Evolutionary conservation across 2,329 filamentous ascomycete genomes (phyloP).

Genomic region (Colletotrichum musicola): DNA sequence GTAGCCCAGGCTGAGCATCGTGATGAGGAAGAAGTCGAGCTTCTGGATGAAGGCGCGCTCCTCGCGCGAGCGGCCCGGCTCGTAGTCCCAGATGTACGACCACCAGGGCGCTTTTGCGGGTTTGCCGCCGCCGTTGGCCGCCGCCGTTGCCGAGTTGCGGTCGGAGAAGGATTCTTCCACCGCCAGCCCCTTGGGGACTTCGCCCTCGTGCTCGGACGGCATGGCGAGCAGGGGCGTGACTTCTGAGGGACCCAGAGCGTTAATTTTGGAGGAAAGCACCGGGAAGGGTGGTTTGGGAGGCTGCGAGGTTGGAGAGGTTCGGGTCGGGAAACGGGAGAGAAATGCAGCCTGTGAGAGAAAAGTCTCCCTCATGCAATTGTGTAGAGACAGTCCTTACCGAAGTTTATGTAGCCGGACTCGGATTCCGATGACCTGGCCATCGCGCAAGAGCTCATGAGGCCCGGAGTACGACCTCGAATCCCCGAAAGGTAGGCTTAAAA

Average conservation of each 20-base stretch:
- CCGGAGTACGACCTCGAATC: slow-evolving; percentile 5
- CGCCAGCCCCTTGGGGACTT: slow-evolving; percentile 22
- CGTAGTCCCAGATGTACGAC: slow-evolving; percentile 46
- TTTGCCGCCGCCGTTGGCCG: background rate
- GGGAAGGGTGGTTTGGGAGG: background rate
- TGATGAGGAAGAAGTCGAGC: slow-evolving; percentile 43
- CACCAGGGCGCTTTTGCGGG: slow-evolving; percentile 48
- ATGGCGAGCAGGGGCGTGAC: slow-evolving; percentile 34
- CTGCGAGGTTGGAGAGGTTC: too few relatives aligned
- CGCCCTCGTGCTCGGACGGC: slow-evolving; percentile 35
- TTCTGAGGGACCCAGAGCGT: slow-evolving; percentile 24
- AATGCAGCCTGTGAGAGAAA: background rate
- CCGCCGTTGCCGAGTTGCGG: slow-evolving; percentile 1
- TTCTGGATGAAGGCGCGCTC: slow-evolving; percentile 45
- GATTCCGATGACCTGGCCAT: slow-evolving; percentile 29
- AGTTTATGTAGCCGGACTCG: slow-evolving; percentile 30
- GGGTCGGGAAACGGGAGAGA: background rate
- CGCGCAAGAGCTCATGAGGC: slow-evolving; percentile 22
- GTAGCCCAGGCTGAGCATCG: slow-evolving; percentile 35
- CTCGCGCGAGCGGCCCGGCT: slow-evolving; percentile 43
- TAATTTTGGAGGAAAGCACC: background rate
- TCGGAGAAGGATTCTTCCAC: slow-evolving; percentile 22
- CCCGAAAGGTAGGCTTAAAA: background rate
- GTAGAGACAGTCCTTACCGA: slow-evolving; percentile 11
- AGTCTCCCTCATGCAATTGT: background rate